Conservation (phyloP, 352 stramenopile species). For the Globisporangium irregulare region DNA sequence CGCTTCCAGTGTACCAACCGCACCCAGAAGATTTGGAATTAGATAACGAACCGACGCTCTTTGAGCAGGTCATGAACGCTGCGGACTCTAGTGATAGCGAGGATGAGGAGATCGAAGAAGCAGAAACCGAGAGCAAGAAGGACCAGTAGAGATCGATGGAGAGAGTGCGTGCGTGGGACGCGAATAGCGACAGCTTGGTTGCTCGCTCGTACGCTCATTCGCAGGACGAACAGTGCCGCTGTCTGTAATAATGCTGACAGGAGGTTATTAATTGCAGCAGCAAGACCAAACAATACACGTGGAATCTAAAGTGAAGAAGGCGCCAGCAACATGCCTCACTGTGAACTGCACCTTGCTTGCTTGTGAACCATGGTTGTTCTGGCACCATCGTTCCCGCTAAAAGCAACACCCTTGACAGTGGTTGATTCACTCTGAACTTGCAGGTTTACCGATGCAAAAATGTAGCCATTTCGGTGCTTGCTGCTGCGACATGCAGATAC, state of each 20-base stretch:
- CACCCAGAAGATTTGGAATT: constrained; percentile 98
- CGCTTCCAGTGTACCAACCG: constrained; percentile 94
- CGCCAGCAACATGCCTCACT: neutral
- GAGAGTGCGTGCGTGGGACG: neutral
- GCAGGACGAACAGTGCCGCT: neutral
- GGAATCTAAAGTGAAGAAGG: constrained; percentile 2
- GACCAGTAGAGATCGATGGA: constrained; percentile 45
- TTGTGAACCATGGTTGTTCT: neutral
- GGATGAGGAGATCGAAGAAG: constrained; percentile 43
- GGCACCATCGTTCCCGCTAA: neutral
- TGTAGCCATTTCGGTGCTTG: neutral
- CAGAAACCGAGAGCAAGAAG: constrained; percentile 44
- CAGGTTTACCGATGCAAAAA: neutral
- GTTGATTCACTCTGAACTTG: neutral
- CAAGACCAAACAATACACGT: constrained; percentile 9
- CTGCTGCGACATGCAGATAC: neutral
- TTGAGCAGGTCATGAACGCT: constrained; percentile 95
- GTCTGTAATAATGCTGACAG: neutral
- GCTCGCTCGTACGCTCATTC: neutral
- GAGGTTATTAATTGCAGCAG: constrained; percentile 6
- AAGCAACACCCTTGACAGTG: neutral
- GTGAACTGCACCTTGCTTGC: neutral
- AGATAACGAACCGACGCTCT: constrained; percentile 99
- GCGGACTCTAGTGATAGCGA: constrained; percentile 86
- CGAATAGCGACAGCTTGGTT: neutral